phyloP scores from a whole-genome alignment of 192 early-diverging fungal species.

The Radiomyces spectabilis region DNA sequence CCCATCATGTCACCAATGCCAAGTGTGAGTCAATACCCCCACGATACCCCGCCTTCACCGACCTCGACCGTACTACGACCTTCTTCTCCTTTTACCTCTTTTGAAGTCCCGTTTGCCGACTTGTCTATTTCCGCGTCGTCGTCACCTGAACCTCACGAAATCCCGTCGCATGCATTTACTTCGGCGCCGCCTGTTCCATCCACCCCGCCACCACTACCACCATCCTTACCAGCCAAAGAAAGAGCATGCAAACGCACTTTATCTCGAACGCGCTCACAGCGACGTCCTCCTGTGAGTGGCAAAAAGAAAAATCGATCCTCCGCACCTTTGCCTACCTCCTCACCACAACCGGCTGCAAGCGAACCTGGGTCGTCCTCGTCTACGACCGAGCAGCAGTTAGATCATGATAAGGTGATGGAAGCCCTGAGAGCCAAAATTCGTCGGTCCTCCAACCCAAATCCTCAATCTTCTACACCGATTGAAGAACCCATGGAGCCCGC shows the following conservation, averaged over 20 bases:
- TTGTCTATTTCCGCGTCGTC: conserved; percentile 8
- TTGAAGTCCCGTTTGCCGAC: conserved; percentile 16
- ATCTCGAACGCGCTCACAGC: conserved; percentile 11
- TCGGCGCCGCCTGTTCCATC: background rate
- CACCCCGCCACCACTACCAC: background rate
- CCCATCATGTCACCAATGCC: background rate
- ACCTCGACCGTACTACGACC: conserved; percentile 4
- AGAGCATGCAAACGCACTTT: conserved; percentile 14
- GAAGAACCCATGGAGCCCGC: background rate
- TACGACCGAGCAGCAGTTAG: conserved; percentile 1
- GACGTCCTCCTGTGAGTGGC: conserved; percentile 1
- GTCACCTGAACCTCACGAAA: conserved; percentile 8
- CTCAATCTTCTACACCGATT: background rate
- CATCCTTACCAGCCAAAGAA: background rate
- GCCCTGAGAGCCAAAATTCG: conserved; percentile 22
- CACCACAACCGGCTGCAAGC: background rate
- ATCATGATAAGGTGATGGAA: conserved; percentile 28
- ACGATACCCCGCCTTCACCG: conserved; percentile 9
- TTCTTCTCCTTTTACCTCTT: conserved; percentile 8
- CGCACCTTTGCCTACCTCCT: background rate
- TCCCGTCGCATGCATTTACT: background rate
- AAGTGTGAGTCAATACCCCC: background rate
- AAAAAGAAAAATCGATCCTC: conserved; percentile 20
- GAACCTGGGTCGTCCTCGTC: background rate
- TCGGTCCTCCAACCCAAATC: conserved; percentile 2